Evolutionary conservation across 2,329 filamentous ascomycete species (phyloP).

Genomic region (Penicillium sp.): DNA sequence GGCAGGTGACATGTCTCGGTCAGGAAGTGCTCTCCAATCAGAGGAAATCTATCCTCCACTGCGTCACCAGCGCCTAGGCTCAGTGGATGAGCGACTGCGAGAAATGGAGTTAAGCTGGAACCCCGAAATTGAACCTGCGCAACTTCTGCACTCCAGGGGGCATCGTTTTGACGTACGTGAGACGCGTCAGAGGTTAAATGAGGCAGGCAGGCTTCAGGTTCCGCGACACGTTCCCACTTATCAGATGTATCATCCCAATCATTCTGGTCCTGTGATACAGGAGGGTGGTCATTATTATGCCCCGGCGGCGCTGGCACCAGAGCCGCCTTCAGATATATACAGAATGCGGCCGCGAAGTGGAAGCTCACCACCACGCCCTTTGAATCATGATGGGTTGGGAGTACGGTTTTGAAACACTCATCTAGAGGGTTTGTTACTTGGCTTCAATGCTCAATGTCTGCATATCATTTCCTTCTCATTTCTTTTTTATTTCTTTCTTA

Average conservation of each 20-base stretch:
- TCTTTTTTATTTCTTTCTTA: too few species aligned
- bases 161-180: conserved; percentile 38
- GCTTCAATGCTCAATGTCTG: background rate
- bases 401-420: conserved; percentile 16
- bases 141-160: conserved; percentile 29
- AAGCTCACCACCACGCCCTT: conserved; percentile 35
- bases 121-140: conserved; percentile 16
- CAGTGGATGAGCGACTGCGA: conserved; percentile 26
- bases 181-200: conserved; percentile 31
- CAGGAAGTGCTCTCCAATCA: conserved; percentile 20
- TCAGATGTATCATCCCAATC: conserved; percentile 32
- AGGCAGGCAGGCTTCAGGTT: conserved; percentile 18
- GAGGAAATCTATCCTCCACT: conserved; percentile 24
- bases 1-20: conserved; percentile 18
- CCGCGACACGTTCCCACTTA: conserved; percentile 25
- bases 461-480: too few species aligned
- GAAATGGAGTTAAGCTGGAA: conserved; percentile 21
- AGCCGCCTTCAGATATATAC: conserved; percentile 18
- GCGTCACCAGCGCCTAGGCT: conserved; percentile 19
- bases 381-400: conserved; percentile 27
- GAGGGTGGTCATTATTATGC: conserved; percentile 22
- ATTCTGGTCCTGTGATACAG: conserved; percentile 34
- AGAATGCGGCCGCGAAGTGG: conserved; percentile 34
- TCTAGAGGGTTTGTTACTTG: background rate
- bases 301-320: conserved; percentile 6